Conservation (phyloP, 345 rosid genomes). For the Hevea brasiliensis region DNA sequence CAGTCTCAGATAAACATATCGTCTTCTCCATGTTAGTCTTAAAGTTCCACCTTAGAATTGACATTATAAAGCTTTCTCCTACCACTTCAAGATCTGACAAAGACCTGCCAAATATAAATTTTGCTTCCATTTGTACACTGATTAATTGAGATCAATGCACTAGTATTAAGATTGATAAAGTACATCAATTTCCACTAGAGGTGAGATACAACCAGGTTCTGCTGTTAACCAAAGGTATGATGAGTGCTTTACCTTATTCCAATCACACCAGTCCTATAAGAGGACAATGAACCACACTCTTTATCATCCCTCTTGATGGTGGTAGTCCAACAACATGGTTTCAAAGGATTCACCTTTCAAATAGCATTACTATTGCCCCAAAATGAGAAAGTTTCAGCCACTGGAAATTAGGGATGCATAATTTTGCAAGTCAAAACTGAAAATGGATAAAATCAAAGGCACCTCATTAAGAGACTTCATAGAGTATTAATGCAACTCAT, state of each 20-base stretch:
- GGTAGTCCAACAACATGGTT: slow-evolving; percentile 78
- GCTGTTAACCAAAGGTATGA: not conserved
- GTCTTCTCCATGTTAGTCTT: slow-evolving; percentile 65
- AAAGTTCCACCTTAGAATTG: slow-evolving; percentile 77
- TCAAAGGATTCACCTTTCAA: slow-evolving; percentile 47
- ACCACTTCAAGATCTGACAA: slow-evolving; percentile 69
- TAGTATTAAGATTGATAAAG: not conserved
- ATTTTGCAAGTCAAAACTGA: not conserved
- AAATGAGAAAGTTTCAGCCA: slow-evolving; percentile 34
- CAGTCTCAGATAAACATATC: slow-evolving; percentile 48
- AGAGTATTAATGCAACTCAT: slow-evolving; percentile 50
- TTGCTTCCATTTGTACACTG: slow-evolving; percentile 7
- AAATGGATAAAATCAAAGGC: slow-evolving; percentile 7
- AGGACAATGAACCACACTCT: slow-evolving; percentile 57
- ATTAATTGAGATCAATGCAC: not conserved
- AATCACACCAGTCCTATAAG: slow-evolving; percentile 64
- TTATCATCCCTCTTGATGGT: slow-evolving; percentile 50
- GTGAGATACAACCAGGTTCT: not conserved
- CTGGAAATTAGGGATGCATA: slow-evolving; percentile 27
- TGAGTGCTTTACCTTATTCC: slow-evolving; percentile 60
- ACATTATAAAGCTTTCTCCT: slow-evolving; percentile 61
- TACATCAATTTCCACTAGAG: not conserved
- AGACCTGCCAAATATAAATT: slow-evolving; percentile 52
- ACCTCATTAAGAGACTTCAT: slow-evolving; percentile 18
- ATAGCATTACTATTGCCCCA: slow-evolving; percentile 53